A percentile compares a stretch with the other conserved stretches of the same genome.
phyloP scores from a whole-genome alignment of 2,329 filamentous ascomycete genomes.

The Aspergillus viridinutans region DNA sequence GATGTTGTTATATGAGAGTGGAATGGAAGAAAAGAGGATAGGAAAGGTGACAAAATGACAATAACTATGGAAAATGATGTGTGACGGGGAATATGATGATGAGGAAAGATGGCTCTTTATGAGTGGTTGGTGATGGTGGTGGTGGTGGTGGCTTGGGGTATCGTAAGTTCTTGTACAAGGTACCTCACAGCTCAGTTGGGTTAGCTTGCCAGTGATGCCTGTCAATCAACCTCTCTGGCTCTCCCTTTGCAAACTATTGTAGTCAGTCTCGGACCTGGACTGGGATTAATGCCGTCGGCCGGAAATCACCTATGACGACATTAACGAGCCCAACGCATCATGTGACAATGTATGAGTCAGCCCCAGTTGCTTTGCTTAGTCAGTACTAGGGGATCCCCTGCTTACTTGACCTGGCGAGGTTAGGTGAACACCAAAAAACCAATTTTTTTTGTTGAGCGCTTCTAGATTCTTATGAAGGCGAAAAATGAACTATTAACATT shows the following conservation, averaged over 20 bases:
- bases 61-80: no score
- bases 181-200: background rate
- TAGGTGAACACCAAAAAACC: background rate
- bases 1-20: background rate
- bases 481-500: background rate
- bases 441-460: background rate
- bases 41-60: background rate
- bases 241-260: background rate
- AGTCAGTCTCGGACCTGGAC: background rate
- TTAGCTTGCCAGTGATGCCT: background rate
- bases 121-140: no score
- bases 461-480: background rate
- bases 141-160: background rate
- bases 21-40: background rate
- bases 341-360: constrained; percentile 10
- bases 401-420: constrained; percentile 4
- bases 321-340: background rate
- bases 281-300: background rate
- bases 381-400: constrained; percentile 3
- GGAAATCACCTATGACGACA: constrained; percentile 9
- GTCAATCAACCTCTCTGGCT: no score
- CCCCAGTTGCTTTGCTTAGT: no score
- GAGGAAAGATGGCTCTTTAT: background rate
- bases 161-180: no score
- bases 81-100: background rate